Percentiles rank a stretch among this genome's conserved stretches.
These are phyloP conservation scores for Aspergillus fijiensis DNA, from an alignment of 2,329 filamentous ascomycete species.

Conservation along the genomic window DNA sequence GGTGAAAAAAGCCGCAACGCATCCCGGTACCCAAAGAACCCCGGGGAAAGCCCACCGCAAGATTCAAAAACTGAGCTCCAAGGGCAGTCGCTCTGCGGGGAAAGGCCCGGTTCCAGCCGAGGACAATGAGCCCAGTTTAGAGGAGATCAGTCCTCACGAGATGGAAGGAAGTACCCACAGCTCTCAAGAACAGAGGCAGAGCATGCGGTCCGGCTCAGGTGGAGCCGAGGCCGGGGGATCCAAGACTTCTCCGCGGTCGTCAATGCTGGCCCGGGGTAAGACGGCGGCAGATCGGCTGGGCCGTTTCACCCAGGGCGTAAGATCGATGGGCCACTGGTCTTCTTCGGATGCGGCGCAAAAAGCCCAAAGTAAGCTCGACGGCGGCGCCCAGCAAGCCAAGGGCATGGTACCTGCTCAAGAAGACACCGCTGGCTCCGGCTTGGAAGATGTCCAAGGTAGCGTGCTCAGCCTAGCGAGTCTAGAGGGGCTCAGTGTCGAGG, in stretches of 20 bases:
- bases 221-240: not conserved
- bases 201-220: not conserved
- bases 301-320: not conserved
- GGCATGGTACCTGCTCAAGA: not conserved
- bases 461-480: constrained; percentile 30
- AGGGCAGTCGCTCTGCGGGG: not conserved
- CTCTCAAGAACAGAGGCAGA: not conserved
- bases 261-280: not conserved
- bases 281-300: not conserved
- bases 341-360: not conserved
- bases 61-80: not conserved
- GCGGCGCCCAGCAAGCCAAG: not conserved
- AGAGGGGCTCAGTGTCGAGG: constrained; percentile 41
- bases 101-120: not conserved
- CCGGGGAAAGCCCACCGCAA: not conserved
- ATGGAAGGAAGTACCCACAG: not conserved
- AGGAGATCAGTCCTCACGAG: not conserved
- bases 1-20: not conserved
- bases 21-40: not conserved
- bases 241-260: not conserved
- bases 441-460: constrained; percentile 16
- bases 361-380: not conserved
- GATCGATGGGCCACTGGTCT: not conserved
- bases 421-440: not conserved
- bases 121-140: not conserved